A percentile compares a stretch with the other conserved stretches of the same genome.
phyloP scores from a whole-genome alignment of 805 yeast genomes.

The Cephaloascus fragrans region DNA sequence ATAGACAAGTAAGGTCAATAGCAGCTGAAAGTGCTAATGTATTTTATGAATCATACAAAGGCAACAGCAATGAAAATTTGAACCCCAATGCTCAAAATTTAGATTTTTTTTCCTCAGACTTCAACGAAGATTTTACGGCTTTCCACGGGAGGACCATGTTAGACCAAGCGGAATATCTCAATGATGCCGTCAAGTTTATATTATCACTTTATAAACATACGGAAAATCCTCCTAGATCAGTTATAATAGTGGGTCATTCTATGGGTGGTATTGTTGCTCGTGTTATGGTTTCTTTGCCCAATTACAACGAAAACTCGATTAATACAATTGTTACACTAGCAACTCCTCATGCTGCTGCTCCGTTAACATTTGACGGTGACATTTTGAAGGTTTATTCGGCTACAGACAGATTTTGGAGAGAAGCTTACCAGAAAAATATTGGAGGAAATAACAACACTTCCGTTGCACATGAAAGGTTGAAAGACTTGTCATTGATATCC shows the following conservation, averaged over 20 bases:
- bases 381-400: slow-evolving; percentile 63
- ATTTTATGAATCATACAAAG: slow-evolving; percentile 26
- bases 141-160: slow-evolving; percentile 89
- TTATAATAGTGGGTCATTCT: slow-evolving; percentile 80
- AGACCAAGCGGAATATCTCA: slow-evolving; percentile 88
- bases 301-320: slow-evolving; percentile 61
- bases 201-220: slow-evolving; percentile 50
- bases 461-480: slow-evolving; percentile 25
- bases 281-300: slow-evolving; percentile 70
- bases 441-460: slow-evolving; percentile 6
- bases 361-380: slow-evolving; percentile 90
- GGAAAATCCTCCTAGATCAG: slow-evolving; percentile 48
- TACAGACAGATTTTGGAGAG: slow-evolving; percentile 76
- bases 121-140: slow-evolving; percentile 93
- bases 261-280: slow-evolving; percentile 98
- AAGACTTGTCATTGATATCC: slow-evolving; percentile 63
- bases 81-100: slow-evolving; percentile 33
- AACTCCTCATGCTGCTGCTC: slow-evolving; percentile 88
- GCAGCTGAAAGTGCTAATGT: slow-evolving; percentile 69
- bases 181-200: slow-evolving; percentile 78
- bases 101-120: slow-evolving; percentile 88
- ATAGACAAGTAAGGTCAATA: slow-evolving; percentile 81
- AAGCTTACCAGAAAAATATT: slow-evolving; percentile 24
- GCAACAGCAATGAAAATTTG: slow-evolving; percentile 11
- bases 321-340: slow-evolving; percentile 81